A percentile compares a stretch with the other conserved stretches of the same genome.
Evolutionary conservation across 345 rosid genomes (phyloP).

Genomic region (Salix purpurea): DNA sequence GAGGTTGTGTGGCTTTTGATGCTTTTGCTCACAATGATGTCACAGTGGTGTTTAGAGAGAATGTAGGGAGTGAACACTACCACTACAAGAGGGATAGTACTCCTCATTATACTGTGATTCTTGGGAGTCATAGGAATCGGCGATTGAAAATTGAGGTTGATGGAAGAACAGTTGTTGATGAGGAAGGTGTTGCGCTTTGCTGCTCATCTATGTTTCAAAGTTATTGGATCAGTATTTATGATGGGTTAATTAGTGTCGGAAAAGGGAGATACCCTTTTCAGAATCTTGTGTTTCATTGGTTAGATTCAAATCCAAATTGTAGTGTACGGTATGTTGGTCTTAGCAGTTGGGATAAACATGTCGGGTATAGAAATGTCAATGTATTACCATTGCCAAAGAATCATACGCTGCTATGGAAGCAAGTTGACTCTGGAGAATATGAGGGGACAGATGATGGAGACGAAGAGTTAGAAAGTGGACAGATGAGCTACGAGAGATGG

Average conservation of each 20-base stretch:
- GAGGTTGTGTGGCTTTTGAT: slow-evolving; percentile 95
- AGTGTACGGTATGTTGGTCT: slow-evolving; percentile 78
- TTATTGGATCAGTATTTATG: slow-evolving; percentile 90
- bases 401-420: slow-evolving; percentile 80
- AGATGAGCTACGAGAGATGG: slow-evolving; percentile 54
- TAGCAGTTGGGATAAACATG: slow-evolving; percentile 97
- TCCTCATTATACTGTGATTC: slow-evolving; percentile 93
- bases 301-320: slow-evolving; percentile 77
- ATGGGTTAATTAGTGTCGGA: slow-evolving; percentile 84
- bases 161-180: slow-evolving; percentile 82
- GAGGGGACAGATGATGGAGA: slow-evolving; percentile 44
- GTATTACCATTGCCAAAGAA: slow-evolving; percentile 78
- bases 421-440: slow-evolving; percentile 56
- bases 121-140: slow-evolving; percentile 89
- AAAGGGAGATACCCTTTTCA: slow-evolving; percentile 95
- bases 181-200: slow-evolving; percentile 65
- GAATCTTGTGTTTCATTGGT: slow-evolving; percentile 87
- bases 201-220: slow-evolving; percentile 80
- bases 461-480: slow-evolving; percentile 43
- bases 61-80: slow-evolving; percentile 86
- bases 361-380: slow-evolving; percentile 87
- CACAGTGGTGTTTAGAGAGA: slow-evolving; percentile 90
- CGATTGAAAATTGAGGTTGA: slow-evolving; percentile 86
- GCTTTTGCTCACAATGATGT: slow-evolving; percentile 96
- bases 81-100: slow-evolving; percentile 86